A percentile compares a stretch with the other conserved stretches of the same genome.
Conservation (phyloP, 2,329 filamentous ascomycete genomes). For the Calonectria honghensis region DNA sequence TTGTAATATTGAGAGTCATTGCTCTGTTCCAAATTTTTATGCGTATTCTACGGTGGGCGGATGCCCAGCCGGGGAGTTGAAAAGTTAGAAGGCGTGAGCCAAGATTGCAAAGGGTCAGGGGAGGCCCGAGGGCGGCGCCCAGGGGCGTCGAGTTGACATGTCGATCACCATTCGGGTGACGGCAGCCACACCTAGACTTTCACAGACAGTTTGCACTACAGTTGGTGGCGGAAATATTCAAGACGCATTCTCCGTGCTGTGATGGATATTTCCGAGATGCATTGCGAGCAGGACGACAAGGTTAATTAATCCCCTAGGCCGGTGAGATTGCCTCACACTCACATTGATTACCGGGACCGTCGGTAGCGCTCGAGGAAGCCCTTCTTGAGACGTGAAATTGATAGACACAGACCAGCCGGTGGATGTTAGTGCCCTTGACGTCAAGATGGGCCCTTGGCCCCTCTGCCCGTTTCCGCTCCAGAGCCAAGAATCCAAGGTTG, state of each 20-base stretch:
- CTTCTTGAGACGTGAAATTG: neutral
- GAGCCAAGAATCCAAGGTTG: constrained; percentile 8
- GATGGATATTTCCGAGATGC: constrained; percentile 3
- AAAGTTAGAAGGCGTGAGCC: constrained; percentile 1
- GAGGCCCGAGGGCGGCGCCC: constrained; percentile 7
- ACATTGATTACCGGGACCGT: neutral
- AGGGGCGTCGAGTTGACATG: constrained; percentile 19
- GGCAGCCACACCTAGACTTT: constrained; percentile 2
- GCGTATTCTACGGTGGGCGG: neutral
- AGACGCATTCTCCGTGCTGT: neutral
- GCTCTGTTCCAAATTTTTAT: neutral
- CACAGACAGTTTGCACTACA: neutral
- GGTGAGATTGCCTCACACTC: neutral
- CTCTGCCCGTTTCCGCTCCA: neutral
- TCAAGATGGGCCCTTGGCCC: neutral
- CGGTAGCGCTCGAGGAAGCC: neutral
- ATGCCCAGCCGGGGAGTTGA: constrained; percentile 17
- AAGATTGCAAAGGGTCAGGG: constrained; percentile 4
- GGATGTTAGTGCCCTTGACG: neutral
- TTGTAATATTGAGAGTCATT: neutral
- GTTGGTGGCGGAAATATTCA: constrained; percentile 6
- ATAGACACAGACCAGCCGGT: neutral
- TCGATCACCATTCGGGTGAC: constrained; percentile 34
- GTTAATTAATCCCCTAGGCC: neutral
- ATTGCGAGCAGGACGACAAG: neutral